Percentiles rank a stretch among this genome's conserved stretches.
These are phyloP conservation scores for Vigna nakashimae DNA, from an alignment of 306 rosid genomes.

Conservation along the genomic window DNA sequence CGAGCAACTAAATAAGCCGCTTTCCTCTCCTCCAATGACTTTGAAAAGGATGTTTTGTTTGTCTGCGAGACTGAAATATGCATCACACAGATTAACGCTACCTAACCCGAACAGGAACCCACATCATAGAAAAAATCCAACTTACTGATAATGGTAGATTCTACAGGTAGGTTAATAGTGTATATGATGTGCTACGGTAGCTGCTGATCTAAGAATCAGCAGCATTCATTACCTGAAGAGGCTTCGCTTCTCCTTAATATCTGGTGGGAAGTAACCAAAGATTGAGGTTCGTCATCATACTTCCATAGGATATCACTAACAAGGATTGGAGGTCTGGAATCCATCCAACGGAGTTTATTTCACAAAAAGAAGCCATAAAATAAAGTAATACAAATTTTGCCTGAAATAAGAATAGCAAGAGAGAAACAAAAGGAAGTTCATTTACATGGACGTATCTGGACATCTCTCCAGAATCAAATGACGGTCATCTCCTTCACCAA, in stretches of 20 bases:
- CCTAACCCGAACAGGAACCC: slow-evolving; percentile 16
- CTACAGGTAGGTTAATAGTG: slow-evolving; percentile 15
- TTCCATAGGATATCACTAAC: slow-evolving; percentile 92
- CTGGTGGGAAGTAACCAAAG: slow-evolving; percentile 66
- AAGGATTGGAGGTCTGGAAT: slow-evolving; percentile 92
- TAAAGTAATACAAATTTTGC: slow-evolving; percentile 14
- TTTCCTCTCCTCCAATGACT: slow-evolving; percentile 83
- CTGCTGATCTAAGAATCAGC: slow-evolving; percentile 28
- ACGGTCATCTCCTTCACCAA: slow-evolving; percentile 96
- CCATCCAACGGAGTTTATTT: slow-evolving; percentile 46
- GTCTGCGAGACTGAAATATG: slow-evolving; percentile 53
- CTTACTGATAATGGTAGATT: slow-evolving; percentile 4
- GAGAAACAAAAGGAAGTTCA: slow-evolving; percentile 35
- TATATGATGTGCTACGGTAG: neutral
- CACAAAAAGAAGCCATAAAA: slow-evolving; percentile 18
- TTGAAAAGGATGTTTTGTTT: slow-evolving; percentile 53
- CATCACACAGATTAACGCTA: slow-evolving; percentile 35
- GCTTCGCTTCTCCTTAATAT: slow-evolving; percentile 75
- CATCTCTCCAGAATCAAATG: slow-evolving; percentile 89
- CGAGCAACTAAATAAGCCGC: slow-evolving; percentile 91
- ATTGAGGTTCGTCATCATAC: slow-evolving; percentile 78
- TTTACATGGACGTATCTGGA: slow-evolving; percentile 88
- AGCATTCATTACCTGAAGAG: slow-evolving; percentile 64
- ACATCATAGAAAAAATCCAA: neutral
- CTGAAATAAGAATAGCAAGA: slow-evolving; percentile 19